Evolutionary conservation across 1,284 basidiomycete genomes (phyloP), one percentile per base, ranked within the genome.

Genomic region (Fomitiporia mediterranea): DNA sequence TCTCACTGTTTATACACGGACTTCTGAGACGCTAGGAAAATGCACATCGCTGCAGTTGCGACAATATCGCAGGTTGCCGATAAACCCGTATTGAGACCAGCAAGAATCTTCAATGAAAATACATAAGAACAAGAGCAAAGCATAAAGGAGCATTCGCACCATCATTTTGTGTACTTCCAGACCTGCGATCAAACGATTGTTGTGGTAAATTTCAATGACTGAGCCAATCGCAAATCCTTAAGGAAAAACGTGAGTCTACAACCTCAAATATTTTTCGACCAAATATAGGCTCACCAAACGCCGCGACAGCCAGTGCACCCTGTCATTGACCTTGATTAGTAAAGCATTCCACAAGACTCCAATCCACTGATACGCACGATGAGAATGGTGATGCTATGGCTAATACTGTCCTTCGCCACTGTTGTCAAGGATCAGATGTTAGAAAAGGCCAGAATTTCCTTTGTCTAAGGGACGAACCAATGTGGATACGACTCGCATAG

Each of bases 401-500:
- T 25, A 35, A 15, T 23, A 27, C 34, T 42, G 3, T 32, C 13
- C 27, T 55, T n/a, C n/a, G n/a, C n/a, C n/a, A n/a, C n/a, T 55
- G 17, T 50, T 38, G 17, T 37, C 54, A 49, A n/a, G n/a, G n/a
- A n/a, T n/a, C n/a, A n/a, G n/a, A n/a, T n/a, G n/a, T n/a, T n/a
- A n/a, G 19, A 11, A 27, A 9, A 5, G 46, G 17, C 19, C 13
- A 11, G 28, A 48, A 23, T 4, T 9, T 11, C 13, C 30, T 13
- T 32, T 2, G 6, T 13, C 11, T 17, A n/a, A 30, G 23, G 11
- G 15, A 44, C 51, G 3, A 28, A 57, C 56, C 56, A 28, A 54
- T 49, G 9, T 54, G 43, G 19, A 58, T 55, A n/a, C 46, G 25
- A 25, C 51, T 57, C 11, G 56, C 56, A 44, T 57, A 57, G 32